Percentiles rank a stretch among this genome's conserved stretches.
These are phyloP conservation scores for Debaryomycetaceae sp. DNA, from an alignment of 1,139 yeast species.

Conservation along the genomic window DNA sequence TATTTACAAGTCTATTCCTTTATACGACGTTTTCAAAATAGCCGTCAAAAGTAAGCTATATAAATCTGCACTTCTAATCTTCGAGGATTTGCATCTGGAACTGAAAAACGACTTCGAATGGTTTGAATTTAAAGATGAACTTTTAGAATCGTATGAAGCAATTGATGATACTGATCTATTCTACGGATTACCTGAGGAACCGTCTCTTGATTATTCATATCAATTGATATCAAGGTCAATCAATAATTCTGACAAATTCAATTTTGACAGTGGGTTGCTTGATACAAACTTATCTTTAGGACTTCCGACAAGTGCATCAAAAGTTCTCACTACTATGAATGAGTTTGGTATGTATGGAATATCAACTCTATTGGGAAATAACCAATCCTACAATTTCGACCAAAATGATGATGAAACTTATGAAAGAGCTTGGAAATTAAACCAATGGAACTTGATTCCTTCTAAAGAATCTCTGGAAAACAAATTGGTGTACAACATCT, in stretches of 20 bases:
- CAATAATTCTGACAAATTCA: constrained; percentile 39
- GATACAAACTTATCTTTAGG: constrained; percentile 41
- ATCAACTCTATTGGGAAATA: constrained; percentile 32
- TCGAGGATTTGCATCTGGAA: constrained; percentile 46
- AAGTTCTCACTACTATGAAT: constrained; percentile 36
- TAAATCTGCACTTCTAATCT: constrained; percentile 50
- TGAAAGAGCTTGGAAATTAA: constrained; percentile 69
- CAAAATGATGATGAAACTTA: constrained; percentile 12
- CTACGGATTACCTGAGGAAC: constrained; percentile 59
- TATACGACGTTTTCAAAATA: constrained; percentile 24
- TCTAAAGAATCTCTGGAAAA: constrained; percentile 27
- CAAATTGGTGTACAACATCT: constrained; percentile 42
- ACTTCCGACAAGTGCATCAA: constrained; percentile 8
- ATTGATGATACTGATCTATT: constrained; percentile 61
- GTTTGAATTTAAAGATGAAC: constrained; percentile 12
- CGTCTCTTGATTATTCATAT: constrained; percentile 52
- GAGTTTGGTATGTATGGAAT: constrained; percentile 49
- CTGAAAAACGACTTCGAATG: constrained; percentile 4
- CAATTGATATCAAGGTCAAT: constrained; percentile 34
- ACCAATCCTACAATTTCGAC: constrained; percentile 3
- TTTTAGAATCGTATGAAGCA: constrained; percentile 42
- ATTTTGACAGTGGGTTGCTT: constrained; percentile 54
- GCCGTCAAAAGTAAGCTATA: constrained; percentile 36
- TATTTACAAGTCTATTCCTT: constrained; percentile 34
- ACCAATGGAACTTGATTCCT: constrained; percentile 64